These are phyloP conservation scores for Saturnispora besseyi DNA, from an alignment of 805 yeast species.

Conservation along the genomic window DNA sequence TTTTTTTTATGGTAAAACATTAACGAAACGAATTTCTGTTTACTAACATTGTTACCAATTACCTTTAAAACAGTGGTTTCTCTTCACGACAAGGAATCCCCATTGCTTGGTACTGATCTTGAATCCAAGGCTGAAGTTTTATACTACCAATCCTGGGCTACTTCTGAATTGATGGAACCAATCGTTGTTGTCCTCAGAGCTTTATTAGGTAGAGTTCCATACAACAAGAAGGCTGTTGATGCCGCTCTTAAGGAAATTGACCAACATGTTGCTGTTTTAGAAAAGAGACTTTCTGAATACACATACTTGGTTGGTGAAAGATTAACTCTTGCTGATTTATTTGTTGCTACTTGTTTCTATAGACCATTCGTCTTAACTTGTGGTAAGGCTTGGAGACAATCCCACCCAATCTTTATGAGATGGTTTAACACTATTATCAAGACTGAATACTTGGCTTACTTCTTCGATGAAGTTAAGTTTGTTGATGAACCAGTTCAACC, in stretches of 20 bases:
- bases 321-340: constrained; percentile 37
- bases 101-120: constrained; percentile 51
- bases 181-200: constrained; percentile 48
- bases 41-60: constrained; percentile 16
- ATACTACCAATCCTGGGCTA: constrained; percentile 71
- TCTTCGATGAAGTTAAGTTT: constrained; percentile 45
- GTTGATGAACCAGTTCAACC: constrained; percentile 54
- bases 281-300: constrained; percentile 41
- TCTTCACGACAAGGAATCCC: constrained; percentile 34
- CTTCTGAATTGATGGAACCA: constrained; percentile 50
- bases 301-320: constrained; percentile 42
- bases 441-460: constrained; percentile 38
- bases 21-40: background rate
- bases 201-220: constrained; percentile 56
- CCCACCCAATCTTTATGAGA: constrained; percentile 42
- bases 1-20: background rate
- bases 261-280: constrained; percentile 36
- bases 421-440: constrained; percentile 42
- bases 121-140: constrained; percentile 58
- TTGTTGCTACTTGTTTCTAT: constrained; percentile 33
- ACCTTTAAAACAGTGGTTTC: constrained; percentile 32
- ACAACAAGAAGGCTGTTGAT: constrained; percentile 57
- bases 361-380: constrained; percentile 40
- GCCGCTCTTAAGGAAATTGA: constrained; percentile 29
- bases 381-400: constrained; percentile 43